These are phyloP conservation scores for Fusarium temperatum DNA, from an alignment of 2,329 filamentous ascomycete genomes.

Conservation along the genomic window DNA sequence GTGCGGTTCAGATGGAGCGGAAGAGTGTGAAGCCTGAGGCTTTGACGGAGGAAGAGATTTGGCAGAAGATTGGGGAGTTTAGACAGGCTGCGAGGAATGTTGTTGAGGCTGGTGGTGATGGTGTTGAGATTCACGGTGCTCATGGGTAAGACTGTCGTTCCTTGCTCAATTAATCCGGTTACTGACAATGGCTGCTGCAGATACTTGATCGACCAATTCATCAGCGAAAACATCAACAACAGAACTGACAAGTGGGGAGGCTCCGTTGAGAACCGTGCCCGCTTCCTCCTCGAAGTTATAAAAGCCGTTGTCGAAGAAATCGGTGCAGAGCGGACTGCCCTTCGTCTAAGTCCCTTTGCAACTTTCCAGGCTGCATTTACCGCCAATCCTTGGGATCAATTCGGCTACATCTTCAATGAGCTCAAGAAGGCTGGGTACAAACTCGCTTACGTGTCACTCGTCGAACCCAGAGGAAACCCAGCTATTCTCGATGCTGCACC, in stretches of 20 bases:
- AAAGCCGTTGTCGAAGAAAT: slow-evolving; percentile 52
- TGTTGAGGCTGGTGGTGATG: slow-evolving; percentile 73
- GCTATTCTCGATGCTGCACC: slow-evolving; percentile 45
- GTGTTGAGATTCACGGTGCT: slow-evolving; percentile 67
- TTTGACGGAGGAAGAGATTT: slow-evolving; percentile 72
- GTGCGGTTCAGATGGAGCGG: slow-evolving; percentile 36
- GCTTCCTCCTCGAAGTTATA: slow-evolving; percentile 60
- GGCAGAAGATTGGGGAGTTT: slow-evolving; percentile 68
- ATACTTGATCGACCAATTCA: slow-evolving; percentile 70
- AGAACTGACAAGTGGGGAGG: slow-evolving; percentile 53
- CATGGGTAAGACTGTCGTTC: slow-evolving; percentile 56
- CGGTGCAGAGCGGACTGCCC: slow-evolving; percentile 60
- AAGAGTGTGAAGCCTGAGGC: slow-evolving; percentile 15
- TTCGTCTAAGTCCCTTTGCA: slow-evolving; percentile 65
- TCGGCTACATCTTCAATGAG: slow-evolving; percentile 38
- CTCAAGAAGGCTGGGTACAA: slow-evolving; percentile 41
- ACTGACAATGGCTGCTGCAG: fast-evolving
- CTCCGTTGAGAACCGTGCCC: slow-evolving; percentile 61
- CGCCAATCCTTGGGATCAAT: slow-evolving; percentile 44
- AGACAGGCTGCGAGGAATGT: slow-evolving; percentile 64
- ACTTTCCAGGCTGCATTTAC: slow-evolving; percentile 43
- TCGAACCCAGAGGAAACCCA: slow-evolving; percentile 49
- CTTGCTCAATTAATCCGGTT: fast-evolving
- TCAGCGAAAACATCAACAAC: slow-evolving; percentile 59
- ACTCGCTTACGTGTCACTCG: slow-evolving; percentile 48